phyloP scores from a whole-genome alignment of 1,284 basidiomycete genomes.

The Sporisorium graminicola region DNA sequence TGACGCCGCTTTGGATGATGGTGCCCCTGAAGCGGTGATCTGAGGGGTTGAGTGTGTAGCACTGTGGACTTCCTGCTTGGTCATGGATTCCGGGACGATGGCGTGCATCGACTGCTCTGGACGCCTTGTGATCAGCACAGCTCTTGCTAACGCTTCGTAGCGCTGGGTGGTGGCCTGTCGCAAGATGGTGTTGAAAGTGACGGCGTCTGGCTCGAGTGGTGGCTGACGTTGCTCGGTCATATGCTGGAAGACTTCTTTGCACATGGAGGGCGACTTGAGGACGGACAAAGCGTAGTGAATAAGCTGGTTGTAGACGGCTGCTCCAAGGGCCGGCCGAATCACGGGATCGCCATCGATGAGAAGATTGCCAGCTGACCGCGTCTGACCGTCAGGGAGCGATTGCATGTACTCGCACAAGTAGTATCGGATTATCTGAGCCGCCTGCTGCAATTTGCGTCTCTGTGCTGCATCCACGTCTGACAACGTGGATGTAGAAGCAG shows the following conservation, averaged over 20 bases:
- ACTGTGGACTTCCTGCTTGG: background rate
- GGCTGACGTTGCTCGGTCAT: slow-evolving; percentile 42
- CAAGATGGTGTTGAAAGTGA: slow-evolving; percentile 51
- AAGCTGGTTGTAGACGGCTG: slow-evolving; percentile 47
- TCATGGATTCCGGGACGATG: background rate
- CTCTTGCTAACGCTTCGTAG: slow-evolving; percentile 22
- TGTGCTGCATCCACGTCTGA: slow-evolving; percentile 2
- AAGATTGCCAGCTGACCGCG: slow-evolving; percentile 14
- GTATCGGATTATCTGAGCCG: slow-evolving; percentile 30
- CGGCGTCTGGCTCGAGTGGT: slow-evolving; percentile 35
- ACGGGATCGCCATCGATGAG: slow-evolving; percentile 17
- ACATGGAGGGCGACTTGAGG: slow-evolving; percentile 30
- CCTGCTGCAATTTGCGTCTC: slow-evolving; percentile 8
- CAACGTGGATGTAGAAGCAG: background rate
- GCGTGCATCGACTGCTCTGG: slow-evolving; percentile 9
- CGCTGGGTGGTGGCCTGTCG: slow-evolving; percentile 50
- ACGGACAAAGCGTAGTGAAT: slow-evolving; percentile 40
- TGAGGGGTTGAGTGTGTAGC: background rate
- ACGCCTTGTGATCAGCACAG: slow-evolving; percentile 31
- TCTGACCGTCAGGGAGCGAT: slow-evolving; percentile 26
- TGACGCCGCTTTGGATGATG: background rate
- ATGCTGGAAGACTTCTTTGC: slow-evolving; percentile 46
- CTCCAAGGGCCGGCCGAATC: slow-evolving; percentile 25
- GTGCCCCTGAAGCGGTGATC: slow-evolving; percentile 1
- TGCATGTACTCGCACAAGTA: slow-evolving; percentile 40